Conservation (phyloP, 371 early-diverging fungal species). For the Saksenaea vasiformis region DNA sequence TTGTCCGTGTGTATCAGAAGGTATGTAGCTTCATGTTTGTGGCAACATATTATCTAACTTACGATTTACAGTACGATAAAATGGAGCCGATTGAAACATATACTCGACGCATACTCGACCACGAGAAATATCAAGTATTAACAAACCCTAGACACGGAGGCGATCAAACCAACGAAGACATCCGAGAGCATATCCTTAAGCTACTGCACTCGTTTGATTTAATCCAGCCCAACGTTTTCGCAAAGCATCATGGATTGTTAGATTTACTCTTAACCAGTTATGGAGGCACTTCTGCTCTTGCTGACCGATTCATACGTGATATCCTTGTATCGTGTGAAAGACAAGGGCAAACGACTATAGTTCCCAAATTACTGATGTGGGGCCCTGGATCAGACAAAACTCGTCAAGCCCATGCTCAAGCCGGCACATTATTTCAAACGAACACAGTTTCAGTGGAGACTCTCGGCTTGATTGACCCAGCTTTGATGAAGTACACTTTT, state of each 20-base stretch:
- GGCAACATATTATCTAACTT: background rate
- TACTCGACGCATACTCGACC: conserved; percentile 42
- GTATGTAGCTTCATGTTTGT: conserved; percentile 11
- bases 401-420: conserved; percentile 44
- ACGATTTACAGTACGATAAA: conserved; percentile 21
- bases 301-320: conserved; percentile 55
- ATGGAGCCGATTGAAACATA: conserved; percentile 46
- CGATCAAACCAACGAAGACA: background rate
- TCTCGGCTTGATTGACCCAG: conserved; percentile 65
- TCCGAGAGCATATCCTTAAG: conserved; percentile 48
- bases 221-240: conserved; percentile 46
- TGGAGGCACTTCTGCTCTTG: conserved; percentile 51
- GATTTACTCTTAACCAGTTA: conserved; percentile 58
- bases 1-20: conserved; percentile 29
- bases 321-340: conserved; percentile 52
- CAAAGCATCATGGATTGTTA: conserved; percentile 47
- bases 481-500: conserved; percentile 64
- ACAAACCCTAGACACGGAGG: conserved; percentile 28
- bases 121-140: conserved; percentile 30
- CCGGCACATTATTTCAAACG: conserved; percentile 35
- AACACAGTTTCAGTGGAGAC: conserved; percentile 53
- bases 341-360: conserved; percentile 46
- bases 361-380: conserved; percentile 55
- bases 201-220: conserved; percentile 49
- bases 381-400: conserved; percentile 56